These are phyloP conservation scores for Fraxinus floribunda DNA, from an alignment of 305 asterid genomes.

Conservation along the genomic window DNA sequence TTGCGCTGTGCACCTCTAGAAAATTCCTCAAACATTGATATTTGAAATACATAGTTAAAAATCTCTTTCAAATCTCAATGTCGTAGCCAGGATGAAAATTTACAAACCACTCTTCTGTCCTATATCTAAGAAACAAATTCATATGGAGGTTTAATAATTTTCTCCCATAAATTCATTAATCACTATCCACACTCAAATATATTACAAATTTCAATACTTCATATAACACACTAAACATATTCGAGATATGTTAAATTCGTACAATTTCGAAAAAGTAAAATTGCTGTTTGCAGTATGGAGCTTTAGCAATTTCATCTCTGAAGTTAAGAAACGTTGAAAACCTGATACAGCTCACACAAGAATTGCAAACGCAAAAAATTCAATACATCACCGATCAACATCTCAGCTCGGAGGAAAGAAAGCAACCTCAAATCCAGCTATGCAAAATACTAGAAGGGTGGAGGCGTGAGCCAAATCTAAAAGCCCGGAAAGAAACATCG, in stretches of 20 bases:
- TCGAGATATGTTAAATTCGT: slow-evolving; percentile 22
- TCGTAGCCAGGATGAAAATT: slow-evolving; percentile 26
- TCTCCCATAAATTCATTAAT: slow-evolving; percentile 32
- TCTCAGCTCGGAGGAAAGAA: slow-evolving; percentile 63
- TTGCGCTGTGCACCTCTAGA: slow-evolving; percentile 9
- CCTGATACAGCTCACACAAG: slow-evolving; percentile 96
- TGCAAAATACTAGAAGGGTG: slow-evolving; percentile 60
- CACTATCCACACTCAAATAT: slow-evolving; percentile 18
- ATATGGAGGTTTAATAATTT: slow-evolving; percentile 20
- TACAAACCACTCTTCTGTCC: background rate
- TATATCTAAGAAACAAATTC: slow-evolving; percentile 24
- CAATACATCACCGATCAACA: slow-evolving; percentile 80
- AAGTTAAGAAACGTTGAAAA: slow-evolving; percentile 78
- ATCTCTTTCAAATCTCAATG: slow-evolving; percentile 9
- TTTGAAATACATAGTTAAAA: slow-evolving; percentile 7
- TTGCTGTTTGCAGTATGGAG: slow-evolving; percentile 49
- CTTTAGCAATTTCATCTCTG: slow-evolving; percentile 75
- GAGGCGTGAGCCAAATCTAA: slow-evolving; percentile 56
- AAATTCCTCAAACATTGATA: slow-evolving; percentile 16
- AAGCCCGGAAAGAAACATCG: slow-evolving; percentile 60
- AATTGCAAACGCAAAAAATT: slow-evolving; percentile 90
- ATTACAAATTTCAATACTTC: slow-evolving; percentile 24
- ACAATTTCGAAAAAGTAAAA: slow-evolving; percentile 9
- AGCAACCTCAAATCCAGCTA: slow-evolving; percentile 72
- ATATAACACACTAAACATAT: slow-evolving; percentile 28